These are phyloP conservation scores for Daphne laureola DNA, from an alignment of 441 rosid genomes.

Conservation along the genomic window DNA sequence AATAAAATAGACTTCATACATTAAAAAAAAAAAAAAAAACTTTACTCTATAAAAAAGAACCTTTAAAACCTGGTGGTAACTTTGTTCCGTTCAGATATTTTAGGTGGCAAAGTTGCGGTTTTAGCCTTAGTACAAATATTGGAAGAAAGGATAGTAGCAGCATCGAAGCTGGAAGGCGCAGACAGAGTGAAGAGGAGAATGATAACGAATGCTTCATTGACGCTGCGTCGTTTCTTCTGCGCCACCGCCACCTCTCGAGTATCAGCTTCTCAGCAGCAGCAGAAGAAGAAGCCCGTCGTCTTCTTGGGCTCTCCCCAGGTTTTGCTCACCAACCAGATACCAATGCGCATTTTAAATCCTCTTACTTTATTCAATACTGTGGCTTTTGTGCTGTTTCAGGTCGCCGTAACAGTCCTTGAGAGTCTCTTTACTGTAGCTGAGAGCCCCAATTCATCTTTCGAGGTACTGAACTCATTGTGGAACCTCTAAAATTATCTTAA, in stretches of 20 bases:
- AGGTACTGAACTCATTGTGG: slow-evolving; percentile 30
- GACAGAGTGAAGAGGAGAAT: background rate
- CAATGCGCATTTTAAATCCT: background rate
- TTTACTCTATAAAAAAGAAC: no score
- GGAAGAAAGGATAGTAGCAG: no score
- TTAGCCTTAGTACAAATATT: no score
- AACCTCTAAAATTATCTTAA: no score
- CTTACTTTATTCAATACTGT: background rate
- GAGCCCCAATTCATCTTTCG: slow-evolving; percentile 52
- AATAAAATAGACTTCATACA: no score
- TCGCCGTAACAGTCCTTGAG: slow-evolving; percentile 73
- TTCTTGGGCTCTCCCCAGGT: slow-evolving; percentile 96
- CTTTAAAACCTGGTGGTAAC: no score
- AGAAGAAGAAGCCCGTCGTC: slow-evolving; percentile 68
- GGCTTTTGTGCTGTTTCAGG: slow-evolving; percentile 28
- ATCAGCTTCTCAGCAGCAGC: slow-evolving; percentile 21
- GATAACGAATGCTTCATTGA: slow-evolving; percentile 37
- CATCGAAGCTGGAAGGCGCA: no score
- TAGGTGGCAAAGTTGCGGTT: background rate
- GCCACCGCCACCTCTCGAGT: slow-evolving; percentile 22
- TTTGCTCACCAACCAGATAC: slow-evolving; percentile 1
- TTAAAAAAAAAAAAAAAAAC: no score
- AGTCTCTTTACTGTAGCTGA: slow-evolving; percentile 63
- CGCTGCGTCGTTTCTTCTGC: slow-evolving; percentile 72
- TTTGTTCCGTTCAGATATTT: background rate